Percentiles rank a stretch among this genome's conserved stretches.
phyloP scores from a whole-genome alignment of 108 stramenopile genomes.

The Cyclotella kingstonii region DNA sequence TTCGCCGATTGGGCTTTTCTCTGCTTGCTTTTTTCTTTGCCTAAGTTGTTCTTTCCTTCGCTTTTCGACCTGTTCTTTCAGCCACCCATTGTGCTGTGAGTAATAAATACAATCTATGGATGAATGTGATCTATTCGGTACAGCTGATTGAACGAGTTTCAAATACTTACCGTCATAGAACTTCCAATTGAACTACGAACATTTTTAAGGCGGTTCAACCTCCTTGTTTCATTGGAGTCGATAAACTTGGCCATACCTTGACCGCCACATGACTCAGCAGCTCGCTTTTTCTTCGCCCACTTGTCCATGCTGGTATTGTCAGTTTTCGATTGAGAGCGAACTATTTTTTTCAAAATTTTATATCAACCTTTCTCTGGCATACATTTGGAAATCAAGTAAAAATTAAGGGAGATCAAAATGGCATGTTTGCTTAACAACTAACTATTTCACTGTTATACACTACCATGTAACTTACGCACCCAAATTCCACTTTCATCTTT shows the following conservation, averaged over 20 bases:
- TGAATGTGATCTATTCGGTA: too few relatives aligned
- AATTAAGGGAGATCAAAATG: too few relatives aligned
- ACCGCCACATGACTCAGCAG: constrained; percentile 28
- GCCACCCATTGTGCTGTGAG: constrained; percentile 28
- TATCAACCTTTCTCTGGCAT: too few relatives aligned
- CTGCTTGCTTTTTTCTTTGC: constrained; percentile 24
- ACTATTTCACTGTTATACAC: too few relatives aligned
- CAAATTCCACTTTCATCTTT: too few relatives aligned
- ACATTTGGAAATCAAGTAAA: too few relatives aligned
- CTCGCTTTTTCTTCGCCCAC: constrained; percentile 16
- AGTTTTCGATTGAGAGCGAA: background rate
- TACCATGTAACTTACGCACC: too few relatives aligned
- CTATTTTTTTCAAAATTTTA: too few relatives aligned
- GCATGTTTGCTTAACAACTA: too few relatives aligned
- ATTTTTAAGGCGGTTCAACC: constrained; percentile 31
- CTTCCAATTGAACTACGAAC: constrained; percentile 19
- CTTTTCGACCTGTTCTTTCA: constrained; percentile 36
- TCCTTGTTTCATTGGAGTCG: constrained; percentile 31
- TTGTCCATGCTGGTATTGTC: too few relatives aligned
- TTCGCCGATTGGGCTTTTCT: constrained; percentile 23
- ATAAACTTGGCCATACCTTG: constrained; percentile 38
- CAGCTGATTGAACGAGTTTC: background rate
- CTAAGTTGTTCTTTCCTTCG: constrained; percentile 34
- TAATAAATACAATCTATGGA: too few relatives aligned
- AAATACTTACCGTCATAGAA: constrained; percentile 6